Evolutionary conservation across 1,284 basidiomycete genomes (phyloP).

Genomic region (Ganoderma lingzhi): DNA sequence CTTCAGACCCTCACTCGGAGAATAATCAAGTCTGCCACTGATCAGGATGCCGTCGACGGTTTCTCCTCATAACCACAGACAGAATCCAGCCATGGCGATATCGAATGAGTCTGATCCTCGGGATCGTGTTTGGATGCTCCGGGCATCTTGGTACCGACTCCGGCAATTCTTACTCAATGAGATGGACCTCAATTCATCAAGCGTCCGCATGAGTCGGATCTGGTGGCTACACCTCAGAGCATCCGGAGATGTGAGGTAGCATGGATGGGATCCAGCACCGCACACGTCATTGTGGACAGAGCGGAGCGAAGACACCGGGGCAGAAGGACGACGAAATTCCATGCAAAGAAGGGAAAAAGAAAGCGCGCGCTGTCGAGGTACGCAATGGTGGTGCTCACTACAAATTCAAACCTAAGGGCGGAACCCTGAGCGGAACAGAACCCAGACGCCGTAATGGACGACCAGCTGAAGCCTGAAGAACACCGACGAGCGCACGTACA

Average conservation of each 20-base stretch:
- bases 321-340: neutral
- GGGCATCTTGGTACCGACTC: neutral
- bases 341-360: neutral
- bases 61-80: too few relatives aligned
- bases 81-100: too few relatives aligned
- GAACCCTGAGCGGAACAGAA: neutral
- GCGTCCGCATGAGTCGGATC: neutral
- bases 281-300: neutral
- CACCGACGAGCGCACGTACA: neutral
- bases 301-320: neutral
- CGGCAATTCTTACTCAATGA: neutral
- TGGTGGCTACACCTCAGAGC: neutral
- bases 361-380: neutral
- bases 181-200: neutral
- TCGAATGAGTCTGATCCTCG: too few relatives aligned
- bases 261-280: neutral
- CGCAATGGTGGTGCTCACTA: neutral
- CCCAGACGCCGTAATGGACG: neutral
- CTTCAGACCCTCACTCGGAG: too few relatives aligned
- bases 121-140: neutral
- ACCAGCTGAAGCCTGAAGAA: neutral
- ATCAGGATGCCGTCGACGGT: too few relatives aligned
- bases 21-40: too few relatives aligned
- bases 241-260: neutral
- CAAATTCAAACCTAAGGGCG: neutral